These are phyloP conservation scores for Theileria annulata DNA, from an alignment of 169 alveolate species.

Conservation along the genomic window DNA sequence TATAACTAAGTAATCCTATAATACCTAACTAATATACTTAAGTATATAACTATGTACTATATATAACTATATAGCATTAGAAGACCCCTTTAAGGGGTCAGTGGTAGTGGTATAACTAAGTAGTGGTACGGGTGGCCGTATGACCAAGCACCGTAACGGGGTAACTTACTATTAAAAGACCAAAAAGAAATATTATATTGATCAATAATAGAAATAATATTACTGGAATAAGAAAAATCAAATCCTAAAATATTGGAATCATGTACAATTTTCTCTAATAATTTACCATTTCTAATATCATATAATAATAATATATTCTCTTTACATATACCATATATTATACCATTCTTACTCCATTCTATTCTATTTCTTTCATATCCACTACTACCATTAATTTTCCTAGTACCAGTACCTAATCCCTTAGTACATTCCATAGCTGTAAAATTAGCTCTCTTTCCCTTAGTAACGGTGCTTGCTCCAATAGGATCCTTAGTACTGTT, in stretches of 20 bases:
- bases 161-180: constrained; percentile 49
- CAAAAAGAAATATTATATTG: constrained; percentile 38
- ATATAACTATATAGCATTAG: too few relatives aligned
- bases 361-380: not conserved
- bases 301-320: constrained; percentile 29
- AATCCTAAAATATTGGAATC: constrained; percentile 20
- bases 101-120: not conserved
- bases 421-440: too few relatives aligned
- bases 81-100: too few relatives aligned
- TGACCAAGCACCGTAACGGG: not conserved
- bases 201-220: constrained; percentile 40
- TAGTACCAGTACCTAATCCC: too few relatives aligned
- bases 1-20: not conserved
- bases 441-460: too few relatives aligned
- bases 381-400: not conserved
- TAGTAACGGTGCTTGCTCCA: too few relatives aligned
- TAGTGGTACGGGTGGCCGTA: too few relatives aligned
- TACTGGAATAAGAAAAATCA: constrained; percentile 50
- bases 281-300: constrained; percentile 38
- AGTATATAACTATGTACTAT: too few relatives aligned
- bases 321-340: constrained; percentile 30
- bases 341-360: constrained; percentile 26
- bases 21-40: too few relatives aligned
- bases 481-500: too few relatives aligned
- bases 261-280: constrained; percentile 49